Base-by-base conservation (phyloP, 1,139 yeast genomes). In the Kodamaea anthophila region DNA sequence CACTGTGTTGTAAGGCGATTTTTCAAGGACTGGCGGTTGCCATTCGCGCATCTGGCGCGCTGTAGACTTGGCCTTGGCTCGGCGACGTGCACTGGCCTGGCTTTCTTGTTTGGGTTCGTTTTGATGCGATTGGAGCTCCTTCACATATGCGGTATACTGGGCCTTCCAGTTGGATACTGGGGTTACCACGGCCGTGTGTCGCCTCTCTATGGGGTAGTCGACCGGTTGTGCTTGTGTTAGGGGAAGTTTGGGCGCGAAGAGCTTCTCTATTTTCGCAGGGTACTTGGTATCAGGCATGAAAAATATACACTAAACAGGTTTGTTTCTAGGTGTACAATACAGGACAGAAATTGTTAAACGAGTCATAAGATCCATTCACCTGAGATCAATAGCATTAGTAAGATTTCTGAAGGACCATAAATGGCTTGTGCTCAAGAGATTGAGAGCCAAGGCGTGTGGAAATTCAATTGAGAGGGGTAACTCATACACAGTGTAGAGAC, bases 1-100 rank as follows among this genome's bases (percentile, higher is more conserved):
- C 2, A 91, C 68, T 0, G 97, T 88, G 36, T 66, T 64, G 47
- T 69, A 77, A 1, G 96, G 94, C 45, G 87, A 94, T 33, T 60
- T 61, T 39, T 69, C 63, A 15, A 78, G 63, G 30, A 51, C 44
- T 26, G 27, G 21, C 11, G 24, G 27, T 35, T 58, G 51, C 71
- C 70, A 63, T 32, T 63, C 63, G 3, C 39, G 34, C 20, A 60
- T 33, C 45, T 87, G 46, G 45, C 62, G 35, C 40, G 47, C 25
- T 51, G 49, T 39, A 41, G 73, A 39, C 42, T 49, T 42, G 42
- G 50, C 27, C 20, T 33, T 39, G 20, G 31, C 30, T 18, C 34
- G 34, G 23, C 34, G 37, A 23, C 31, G 27, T 14, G 23, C 30
- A 9, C 18, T 32, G 19, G 35, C 39, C 16, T 22, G 34, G n/a